Evolutionary conservation across 768 basidiomycete species (phyloP).

Genomic region (Tylopilus sp.): DNA sequence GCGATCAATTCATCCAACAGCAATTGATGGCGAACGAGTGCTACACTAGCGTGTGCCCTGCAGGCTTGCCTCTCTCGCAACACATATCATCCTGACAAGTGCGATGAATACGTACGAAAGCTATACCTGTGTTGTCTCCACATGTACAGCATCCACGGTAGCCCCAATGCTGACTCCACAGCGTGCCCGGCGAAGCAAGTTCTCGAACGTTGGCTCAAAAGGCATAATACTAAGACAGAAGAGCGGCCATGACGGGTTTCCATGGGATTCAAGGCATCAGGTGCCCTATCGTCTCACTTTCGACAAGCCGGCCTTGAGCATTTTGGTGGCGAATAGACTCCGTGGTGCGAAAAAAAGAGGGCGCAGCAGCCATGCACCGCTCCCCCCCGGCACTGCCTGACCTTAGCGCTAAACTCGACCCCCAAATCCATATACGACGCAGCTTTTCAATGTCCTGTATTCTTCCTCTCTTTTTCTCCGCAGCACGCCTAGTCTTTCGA

Average conservation of each 20-base stretch:
- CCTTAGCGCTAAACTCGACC: background rate
- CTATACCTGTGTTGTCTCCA: constrained; percentile 61
- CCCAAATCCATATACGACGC: background rate
- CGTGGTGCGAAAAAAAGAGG: constrained; percentile 8
- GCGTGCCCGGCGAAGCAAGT: constrained; percentile 58
- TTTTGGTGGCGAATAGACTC: constrained; percentile 2
- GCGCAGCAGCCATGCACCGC: background rate
- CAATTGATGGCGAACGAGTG: background rate
- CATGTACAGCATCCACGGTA: constrained; percentile 43
- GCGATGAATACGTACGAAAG: constrained; percentile 45
- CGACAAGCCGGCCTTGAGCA: background rate
- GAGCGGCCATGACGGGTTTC: background rate
- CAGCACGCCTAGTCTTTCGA: background rate
- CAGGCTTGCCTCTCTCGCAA: constrained; percentile 62
- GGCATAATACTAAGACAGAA: constrained; percentile 3
- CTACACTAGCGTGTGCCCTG: constrained; percentile 55
- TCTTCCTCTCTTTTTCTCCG: background rate
- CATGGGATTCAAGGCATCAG: background rate
- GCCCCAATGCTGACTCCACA: constrained; percentile 44
- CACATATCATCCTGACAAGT: constrained; percentile 63
- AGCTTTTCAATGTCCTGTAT: background rate
- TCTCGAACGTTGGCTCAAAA: constrained; percentile 57
- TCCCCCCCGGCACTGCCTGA: background rate
- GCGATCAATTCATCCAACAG: background rate
- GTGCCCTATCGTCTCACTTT: background rate